Evolutionary conservation across 495 filamentous ascomycete genomes (phyloP).

Genomic region (Trichoderma virens): DNA sequence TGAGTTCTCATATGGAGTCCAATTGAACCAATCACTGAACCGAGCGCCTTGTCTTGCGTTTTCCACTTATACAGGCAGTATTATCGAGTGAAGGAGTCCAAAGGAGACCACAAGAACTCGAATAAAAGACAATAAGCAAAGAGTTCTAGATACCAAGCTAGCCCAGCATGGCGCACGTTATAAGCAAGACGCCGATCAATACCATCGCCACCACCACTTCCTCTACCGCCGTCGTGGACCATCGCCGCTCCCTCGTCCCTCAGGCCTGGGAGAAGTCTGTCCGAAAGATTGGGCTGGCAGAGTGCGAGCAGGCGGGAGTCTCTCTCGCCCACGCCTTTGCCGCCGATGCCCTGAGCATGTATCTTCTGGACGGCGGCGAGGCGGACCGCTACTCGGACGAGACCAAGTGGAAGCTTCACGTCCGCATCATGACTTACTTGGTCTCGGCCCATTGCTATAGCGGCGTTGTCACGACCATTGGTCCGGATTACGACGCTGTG

Average conservation of each 20-base stretch:
- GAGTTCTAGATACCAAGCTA: slow-evolving; percentile 10
- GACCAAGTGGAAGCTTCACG: slow-evolving; percentile 65
- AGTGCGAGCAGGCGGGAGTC: slow-evolving; percentile 58
- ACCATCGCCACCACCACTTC: slow-evolving; percentile 18
- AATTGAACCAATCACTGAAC: not conserved
- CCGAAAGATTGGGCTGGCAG: slow-evolving; percentile 49
- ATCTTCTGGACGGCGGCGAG: slow-evolving; percentile 62
- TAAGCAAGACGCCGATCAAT: slow-evolving; percentile 17
- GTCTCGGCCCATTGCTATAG: slow-evolving; percentile 63
- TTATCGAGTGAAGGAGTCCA: slow-evolving; percentile 7
- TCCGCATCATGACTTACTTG: slow-evolving; percentile 64
- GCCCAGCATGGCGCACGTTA: slow-evolving; percentile 32
- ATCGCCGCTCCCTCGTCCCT: slow-evolving; percentile 43
- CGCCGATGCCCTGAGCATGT: slow-evolving; percentile 62
- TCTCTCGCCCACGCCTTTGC: slow-evolving; percentile 70
- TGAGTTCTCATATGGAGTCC: slow-evolving; percentile 18
- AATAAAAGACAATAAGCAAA: slow-evolving; percentile 18
- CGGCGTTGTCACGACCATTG: slow-evolving; percentile 63
- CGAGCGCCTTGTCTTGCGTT: not conserved
- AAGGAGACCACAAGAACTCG: not conserved
- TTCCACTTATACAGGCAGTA: slow-evolving; percentile 6
- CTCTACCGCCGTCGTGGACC: slow-evolving; percentile 27
- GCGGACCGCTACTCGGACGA: slow-evolving; percentile 49
- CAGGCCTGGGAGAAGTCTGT: slow-evolving; percentile 41
- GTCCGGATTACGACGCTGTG: slow-evolving; percentile 65